A percentile compares a stretch with the other conserved stretches of the same genome.
Evolutionary conservation across 2,329 filamentous ascomycete species (phyloP).

Genomic region (Fusarium sulawesiense): DNA sequence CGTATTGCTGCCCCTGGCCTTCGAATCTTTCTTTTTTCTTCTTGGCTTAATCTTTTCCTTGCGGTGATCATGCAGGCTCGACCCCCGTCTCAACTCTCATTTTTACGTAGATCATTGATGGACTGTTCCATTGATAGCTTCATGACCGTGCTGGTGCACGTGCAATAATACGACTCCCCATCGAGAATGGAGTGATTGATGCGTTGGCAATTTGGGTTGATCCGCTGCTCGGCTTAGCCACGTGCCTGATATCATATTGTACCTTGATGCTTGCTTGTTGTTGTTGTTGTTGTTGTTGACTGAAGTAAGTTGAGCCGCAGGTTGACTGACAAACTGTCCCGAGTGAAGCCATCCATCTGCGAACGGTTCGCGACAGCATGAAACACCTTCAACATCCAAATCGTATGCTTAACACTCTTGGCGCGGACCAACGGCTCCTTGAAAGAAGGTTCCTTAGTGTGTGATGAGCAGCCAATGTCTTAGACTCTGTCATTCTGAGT

Average conservation of each 20-base stretch:
- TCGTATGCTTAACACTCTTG: not conserved
- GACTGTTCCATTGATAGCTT: slow-evolving; percentile 31
- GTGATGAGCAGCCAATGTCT: slow-evolving; percentile 14
- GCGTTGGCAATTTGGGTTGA: slow-evolving; percentile 34
- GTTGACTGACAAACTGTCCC: not conserved
- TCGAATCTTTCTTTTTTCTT: slow-evolving; percentile 3
- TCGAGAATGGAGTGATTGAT: slow-evolving; percentile 14
- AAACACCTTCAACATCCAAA: not conserved
- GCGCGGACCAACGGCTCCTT: slow-evolving; percentile 1
- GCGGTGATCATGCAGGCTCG: slow-evolving; percentile 44
- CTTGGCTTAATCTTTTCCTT: slow-evolving; percentile 38
- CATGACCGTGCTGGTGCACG: slow-evolving; percentile 31
- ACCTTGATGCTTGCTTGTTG: slow-evolving; percentile 4
- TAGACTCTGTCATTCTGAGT: not conserved
- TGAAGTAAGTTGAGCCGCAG: slow-evolving; percentile 1
- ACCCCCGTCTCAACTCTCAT: slow-evolving; percentile 39
- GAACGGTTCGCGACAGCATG: not conserved
- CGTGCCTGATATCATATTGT: slow-evolving; percentile 10
- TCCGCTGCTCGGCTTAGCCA: slow-evolving; percentile 27
- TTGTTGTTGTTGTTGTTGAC: not conserved
- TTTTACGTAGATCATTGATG: slow-evolving; percentile 37
- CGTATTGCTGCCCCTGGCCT: not conserved
- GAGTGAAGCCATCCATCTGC: not conserved
- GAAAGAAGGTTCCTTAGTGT: slow-evolving; percentile 2
- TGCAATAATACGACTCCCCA: slow-evolving; percentile 14